A percentile compares a stretch with the other conserved stretches of the same genome.
phyloP scores from a whole-genome alignment of 805 yeast species.

The Saccharomycopsis olivae region DNA sequence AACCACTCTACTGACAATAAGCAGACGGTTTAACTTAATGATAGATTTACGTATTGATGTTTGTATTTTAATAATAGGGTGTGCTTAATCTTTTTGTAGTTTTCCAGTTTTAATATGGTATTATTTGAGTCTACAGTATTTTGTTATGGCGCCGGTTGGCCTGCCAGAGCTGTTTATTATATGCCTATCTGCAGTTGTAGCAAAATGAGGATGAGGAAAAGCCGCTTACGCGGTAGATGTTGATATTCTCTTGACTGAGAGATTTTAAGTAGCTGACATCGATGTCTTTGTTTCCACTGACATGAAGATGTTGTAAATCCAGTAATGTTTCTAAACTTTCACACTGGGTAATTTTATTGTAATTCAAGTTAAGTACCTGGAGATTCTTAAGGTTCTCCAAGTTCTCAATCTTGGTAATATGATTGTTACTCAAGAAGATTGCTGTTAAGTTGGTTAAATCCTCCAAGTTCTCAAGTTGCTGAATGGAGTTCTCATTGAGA shows the following conservation, averaged over 20 bases:
- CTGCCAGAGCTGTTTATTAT: too few relatives aligned
- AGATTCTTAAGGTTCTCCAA: slow-evolving; percentile 4
- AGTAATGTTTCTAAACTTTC: slow-evolving; percentile 5
- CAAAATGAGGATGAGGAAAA: slow-evolving; percentile 4
- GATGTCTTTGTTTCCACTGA: slow-evolving; percentile 8
- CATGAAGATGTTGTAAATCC: slow-evolving; percentile 8
- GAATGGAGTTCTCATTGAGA: slow-evolving; percentile 29
- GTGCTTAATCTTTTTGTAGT: too few relatives aligned
- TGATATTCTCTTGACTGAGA: slow-evolving; percentile 4
- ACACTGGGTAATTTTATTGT: slow-evolving; percentile 4
- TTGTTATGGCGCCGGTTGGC: neutral
- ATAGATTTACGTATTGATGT: too few relatives aligned
- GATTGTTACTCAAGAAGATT: slow-evolving; percentile 6
- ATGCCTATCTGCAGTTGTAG: slow-evolving; percentile 6
- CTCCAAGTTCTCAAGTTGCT: slow-evolving; percentile 1
- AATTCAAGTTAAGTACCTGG: slow-evolving; percentile 5
- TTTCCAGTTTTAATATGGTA: too few relatives aligned
- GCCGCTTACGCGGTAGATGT: slow-evolving; percentile 6
- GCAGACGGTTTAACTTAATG: too few relatives aligned
- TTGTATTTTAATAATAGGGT: too few relatives aligned
- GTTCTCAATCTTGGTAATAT: slow-evolving; percentile 6
- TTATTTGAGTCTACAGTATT: neutral
- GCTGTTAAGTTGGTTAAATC: neutral
- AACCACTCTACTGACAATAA: slow-evolving; percentile 11
- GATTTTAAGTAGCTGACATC: slow-evolving; percentile 2